These are phyloP conservation scores for Tuber calosporum DNA, from an alignment of 495 filamentous ascomycete genomes.

Conservation along the genomic window DNA sequence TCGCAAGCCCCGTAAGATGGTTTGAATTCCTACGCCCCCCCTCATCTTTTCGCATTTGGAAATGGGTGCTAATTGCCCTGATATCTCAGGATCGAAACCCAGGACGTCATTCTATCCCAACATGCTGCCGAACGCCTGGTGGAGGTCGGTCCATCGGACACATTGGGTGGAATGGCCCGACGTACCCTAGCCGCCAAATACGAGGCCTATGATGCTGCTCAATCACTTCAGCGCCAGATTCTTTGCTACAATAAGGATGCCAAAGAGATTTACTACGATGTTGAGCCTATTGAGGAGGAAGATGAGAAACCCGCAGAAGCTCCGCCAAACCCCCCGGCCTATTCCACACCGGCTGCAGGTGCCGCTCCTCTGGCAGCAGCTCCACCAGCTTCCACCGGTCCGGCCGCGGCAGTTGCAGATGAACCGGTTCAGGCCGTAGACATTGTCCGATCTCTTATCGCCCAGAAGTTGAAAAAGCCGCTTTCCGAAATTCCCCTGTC, in stretches of 20 bases:
- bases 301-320: constrained; percentile 53
- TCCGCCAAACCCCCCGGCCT: constrained; percentile 45
- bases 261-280: constrained; percentile 99
- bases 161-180: constrained; percentile 96
- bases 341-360: constrained; percentile 50
- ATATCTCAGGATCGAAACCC: constrained; percentile 71
- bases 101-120: constrained; percentile 97
- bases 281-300: constrained; percentile 91
- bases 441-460: constrained; percentile 80
- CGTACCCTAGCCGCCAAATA: constrained; percentile 94
- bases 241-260: constrained; percentile 99
- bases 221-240: constrained; percentile 91
- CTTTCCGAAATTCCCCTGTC: constrained; percentile 79
- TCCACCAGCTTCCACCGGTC: constrained; percentile 57
- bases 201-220: constrained; percentile 96
- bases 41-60: neutral
- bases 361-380: constrained; percentile 53
- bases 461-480: constrained; percentile 98
- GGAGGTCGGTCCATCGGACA: constrained; percentile 94
- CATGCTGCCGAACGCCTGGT: constrained; percentile 95
- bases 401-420: constrained; percentile 83
- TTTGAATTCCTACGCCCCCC: constrained; percentile 12
- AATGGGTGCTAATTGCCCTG: constrained; percentile 20
- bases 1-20: constrained; percentile 96
- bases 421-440: constrained; percentile 79